These are phyloP conservation scores for Fusarium marasasianum DNA, from an alignment of 2,329 filamentous ascomycete species.

Conservation along the genomic window DNA sequence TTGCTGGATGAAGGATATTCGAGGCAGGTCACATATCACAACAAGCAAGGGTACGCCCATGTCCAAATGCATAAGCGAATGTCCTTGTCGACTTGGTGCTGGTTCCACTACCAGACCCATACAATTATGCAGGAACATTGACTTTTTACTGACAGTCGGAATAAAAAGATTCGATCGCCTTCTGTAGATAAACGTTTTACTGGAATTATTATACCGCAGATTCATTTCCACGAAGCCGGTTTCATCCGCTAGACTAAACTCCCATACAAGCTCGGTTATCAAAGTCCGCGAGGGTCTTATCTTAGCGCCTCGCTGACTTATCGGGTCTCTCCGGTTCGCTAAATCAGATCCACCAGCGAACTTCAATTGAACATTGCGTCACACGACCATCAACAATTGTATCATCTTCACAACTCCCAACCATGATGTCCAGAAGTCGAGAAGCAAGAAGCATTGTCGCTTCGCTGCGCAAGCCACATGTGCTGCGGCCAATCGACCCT, in stretches of 20 bases:
- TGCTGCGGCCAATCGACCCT: not conserved
- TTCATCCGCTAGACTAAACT: not conserved
- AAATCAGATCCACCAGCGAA: not conserved
- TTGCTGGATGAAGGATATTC: too few relatives aligned
- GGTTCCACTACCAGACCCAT: not conserved
- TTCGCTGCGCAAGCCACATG: not conserved
- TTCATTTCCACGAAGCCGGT: not conserved
- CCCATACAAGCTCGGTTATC: not conserved
- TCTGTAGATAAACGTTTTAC: not conserved
- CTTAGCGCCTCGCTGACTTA: not conserved
- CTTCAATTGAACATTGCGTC: constrained; percentile 8
- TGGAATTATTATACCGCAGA: not conserved
- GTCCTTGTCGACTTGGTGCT: too few relatives aligned
- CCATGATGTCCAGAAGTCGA: constrained; percentile 18
- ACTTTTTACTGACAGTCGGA: too few relatives aligned
- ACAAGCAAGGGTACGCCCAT: not conserved
- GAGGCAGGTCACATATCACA: not conserved
- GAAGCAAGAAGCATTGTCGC: not conserved
- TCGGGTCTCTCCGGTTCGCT: constrained; percentile 3
- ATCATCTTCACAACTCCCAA: not conserved
- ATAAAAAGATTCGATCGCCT: not conserved
- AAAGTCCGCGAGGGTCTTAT: not conserved
- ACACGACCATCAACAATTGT: not conserved
- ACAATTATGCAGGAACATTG: not conserved
- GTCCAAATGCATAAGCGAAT: not conserved